These are phyloP conservation scores for Penicillium ochrochloron DNA, from an alignment of 495 filamentous ascomycete genomes.

Conservation along the genomic window DNA sequence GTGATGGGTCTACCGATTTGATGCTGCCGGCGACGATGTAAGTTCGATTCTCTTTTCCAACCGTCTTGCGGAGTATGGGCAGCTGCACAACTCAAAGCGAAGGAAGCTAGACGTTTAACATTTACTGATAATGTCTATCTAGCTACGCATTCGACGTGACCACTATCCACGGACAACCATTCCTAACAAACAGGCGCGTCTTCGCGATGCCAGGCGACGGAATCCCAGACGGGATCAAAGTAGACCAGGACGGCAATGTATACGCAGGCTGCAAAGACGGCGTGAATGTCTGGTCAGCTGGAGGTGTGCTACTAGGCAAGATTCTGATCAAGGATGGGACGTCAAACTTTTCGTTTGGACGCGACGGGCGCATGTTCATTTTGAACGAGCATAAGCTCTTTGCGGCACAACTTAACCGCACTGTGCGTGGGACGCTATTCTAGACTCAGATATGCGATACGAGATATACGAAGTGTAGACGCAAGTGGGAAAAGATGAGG, in stretches of 20 bases:
- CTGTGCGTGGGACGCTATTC: constrained; percentile 39
- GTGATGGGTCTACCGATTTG: constrained; percentile 30
- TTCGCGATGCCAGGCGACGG: constrained; percentile 63
- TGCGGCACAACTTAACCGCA: constrained; percentile 36
- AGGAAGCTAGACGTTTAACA: neutral
- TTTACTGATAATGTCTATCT: constrained; percentile 2
- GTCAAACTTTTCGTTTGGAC: constrained; percentile 52
- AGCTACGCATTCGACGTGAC: constrained; percentile 38
- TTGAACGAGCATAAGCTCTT: constrained; percentile 50
- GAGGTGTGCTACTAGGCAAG: constrained; percentile 58
- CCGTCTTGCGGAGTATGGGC: neutral
- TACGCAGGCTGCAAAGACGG: constrained; percentile 66
- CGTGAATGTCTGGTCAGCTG: constrained; percentile 63
- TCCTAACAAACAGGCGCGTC: constrained; percentile 55
- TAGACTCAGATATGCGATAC: constrained; percentile 8
- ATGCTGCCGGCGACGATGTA: constrained; percentile 35
- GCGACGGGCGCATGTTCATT: constrained; percentile 47
- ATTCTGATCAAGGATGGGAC: constrained; percentile 49
- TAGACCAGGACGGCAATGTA: constrained; percentile 63
- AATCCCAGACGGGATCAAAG: constrained; percentile 65
- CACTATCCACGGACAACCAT: constrained; percentile 32
- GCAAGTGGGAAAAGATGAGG: neutral
- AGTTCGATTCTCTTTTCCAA: constrained; percentile 8
- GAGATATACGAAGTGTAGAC: neutral
- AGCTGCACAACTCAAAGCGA: neutral